A percentile compares a stretch with the other conserved stretches of the same genome.
phyloP scores from a whole-genome alignment of 1,139 yeast genomes.

The Saccharomyces hybrid region DNA sequence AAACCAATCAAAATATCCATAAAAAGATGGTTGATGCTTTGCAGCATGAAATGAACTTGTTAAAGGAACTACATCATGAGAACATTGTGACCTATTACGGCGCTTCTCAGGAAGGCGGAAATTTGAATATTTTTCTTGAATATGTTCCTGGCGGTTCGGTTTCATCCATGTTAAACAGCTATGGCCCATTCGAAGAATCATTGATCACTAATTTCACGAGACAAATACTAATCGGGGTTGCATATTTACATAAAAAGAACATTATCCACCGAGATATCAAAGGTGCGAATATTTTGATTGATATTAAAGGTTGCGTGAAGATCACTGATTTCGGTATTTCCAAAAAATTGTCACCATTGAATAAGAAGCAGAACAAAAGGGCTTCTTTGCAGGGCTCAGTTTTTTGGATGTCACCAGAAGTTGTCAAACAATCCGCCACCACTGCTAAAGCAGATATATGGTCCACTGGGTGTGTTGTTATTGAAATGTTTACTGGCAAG shows the following conservation, averaged over 20 bases:
- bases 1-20: conserved; percentile 37
- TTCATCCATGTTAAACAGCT: conserved; percentile 71
- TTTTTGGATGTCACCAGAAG: conserved; percentile 99
- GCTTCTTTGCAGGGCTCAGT: conserved; percentile 91
- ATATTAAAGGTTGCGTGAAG: conserved; percentile 83
- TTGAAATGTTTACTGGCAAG: conserved; percentile 91
- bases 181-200: conserved; percentile 91
- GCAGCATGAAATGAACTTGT: conserved; percentile 72
- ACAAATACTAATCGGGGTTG: conserved; percentile 75
- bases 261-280: conserved; percentile 88
- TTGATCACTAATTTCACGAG: conserved; percentile 73
- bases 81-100: conserved; percentile 90
- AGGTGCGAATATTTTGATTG: conserved; percentile 87
- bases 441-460: conserved; percentile 90
- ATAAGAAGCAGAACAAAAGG: conserved; percentile 39
- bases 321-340: conserved; percentile 94
- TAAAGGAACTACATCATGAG: conserved; percentile 78
- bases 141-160: conserved; percentile 97
- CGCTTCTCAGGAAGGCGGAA: conserved; percentile 62
- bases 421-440: conserved; percentile 81
- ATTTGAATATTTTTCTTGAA: conserved; percentile 77
- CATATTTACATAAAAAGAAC: conserved; percentile 71
- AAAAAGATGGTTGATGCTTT: conserved; percentile 71
- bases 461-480: conserved; percentile 87
- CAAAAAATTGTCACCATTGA: conserved; percentile 44